phyloP scores from a whole-genome alignment of 768 basidiomycete genomes.

The Pleurotus salmoneostramineus region DNA sequence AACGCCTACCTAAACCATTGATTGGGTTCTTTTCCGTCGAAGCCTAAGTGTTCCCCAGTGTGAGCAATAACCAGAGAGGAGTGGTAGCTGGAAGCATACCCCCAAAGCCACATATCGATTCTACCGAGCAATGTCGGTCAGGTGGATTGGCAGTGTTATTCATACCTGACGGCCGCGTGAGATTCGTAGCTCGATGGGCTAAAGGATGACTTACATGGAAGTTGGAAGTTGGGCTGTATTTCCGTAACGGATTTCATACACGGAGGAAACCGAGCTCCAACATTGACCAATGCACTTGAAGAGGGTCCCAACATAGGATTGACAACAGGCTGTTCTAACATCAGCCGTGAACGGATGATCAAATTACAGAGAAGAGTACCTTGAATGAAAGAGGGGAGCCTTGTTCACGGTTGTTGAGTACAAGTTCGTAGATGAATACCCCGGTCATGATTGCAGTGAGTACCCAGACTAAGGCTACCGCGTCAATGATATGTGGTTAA shows the following conservation, averaged over 20 bases:
- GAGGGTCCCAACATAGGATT: conserved; percentile 94
- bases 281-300: conserved; percentile 73
- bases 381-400: conserved; percentile 86
- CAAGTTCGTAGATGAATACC: conserved; percentile 82
- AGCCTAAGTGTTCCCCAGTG: conserved; percentile 23
- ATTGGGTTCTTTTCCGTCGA: conserved; percentile 36
- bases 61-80: not conserved
- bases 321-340: conserved; percentile 54
- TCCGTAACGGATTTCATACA: conserved; percentile 77
- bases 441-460: conserved; percentile 65
- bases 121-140: conserved; percentile 65
- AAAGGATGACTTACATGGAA: conserved; percentile 48
- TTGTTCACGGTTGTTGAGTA: conserved; percentile 69
- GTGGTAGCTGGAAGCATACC: conserved; percentile 42
- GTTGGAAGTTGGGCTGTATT: conserved; percentile 47
- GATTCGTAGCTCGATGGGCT: not conserved
- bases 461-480: conserved; percentile 45
- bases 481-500: conserved; percentile 12
- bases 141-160: conserved; percentile 85
- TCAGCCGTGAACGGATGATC: not conserved
- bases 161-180: conserved; percentile 42
- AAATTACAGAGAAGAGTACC: conserved; percentile 29
- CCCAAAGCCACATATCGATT: conserved; percentile 87
- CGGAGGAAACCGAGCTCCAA: conserved; percentile 90
- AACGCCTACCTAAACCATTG: conserved; percentile 42